Evolutionary conservation across 768 basidiomycete genomes (phyloP), one percentile per base, ranked within the genome.

Genomic region (Neoboletus subvelutipes): DNA sequence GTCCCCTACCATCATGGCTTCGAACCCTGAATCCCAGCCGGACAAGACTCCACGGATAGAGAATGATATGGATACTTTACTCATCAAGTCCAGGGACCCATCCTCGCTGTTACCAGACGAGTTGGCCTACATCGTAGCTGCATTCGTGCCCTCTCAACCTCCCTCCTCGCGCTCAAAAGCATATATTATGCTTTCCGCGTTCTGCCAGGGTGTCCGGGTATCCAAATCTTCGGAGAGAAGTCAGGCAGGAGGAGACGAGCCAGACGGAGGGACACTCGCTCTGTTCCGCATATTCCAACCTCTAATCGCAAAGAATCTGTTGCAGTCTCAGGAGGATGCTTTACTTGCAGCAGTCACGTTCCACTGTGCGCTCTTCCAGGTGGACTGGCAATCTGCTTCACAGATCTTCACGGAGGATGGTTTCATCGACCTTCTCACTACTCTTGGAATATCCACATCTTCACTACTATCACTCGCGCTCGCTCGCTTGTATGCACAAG

Each of bases 291-390:
- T 77, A 15, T 84, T 93, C 60, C 74, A 79, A 24, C 79, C 82
- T 29, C 64, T 75, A 0, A 68, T 89, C 34, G 61, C 79, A 9
- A 70, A 76, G 13, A 75, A 76, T 42, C 75, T 93, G 11, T 74
- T 80, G 34, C 85, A 86, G 45, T 78, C 81, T 3, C 76, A 82
- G 20, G 85, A 89, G 68, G 75, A 77, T 36, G 62, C 28, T 9
- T 70, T 84, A 28, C 72, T 87, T 18, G 71, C 76, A 15, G 85
- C 84, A 12, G 71, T 88, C 39, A 79, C 83, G 1, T 87, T 92
- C 68, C 77, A 94, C 48, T 76, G 80, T n/a, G 90, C 90, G 1
- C 75, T 95, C 20, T 92, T 93, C 65, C 90, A 93, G 67, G 83
- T 93, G n/a, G 90, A 92, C 62, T 80, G 84, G 72, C 74, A 79